A percentile compares a stretch with the other conserved stretches of the same genome.
These are phyloP conservation scores for Colletotrichum lini DNA, from an alignment of 2,329 filamentous ascomycete genomes.

Conservation along the genomic window DNA sequence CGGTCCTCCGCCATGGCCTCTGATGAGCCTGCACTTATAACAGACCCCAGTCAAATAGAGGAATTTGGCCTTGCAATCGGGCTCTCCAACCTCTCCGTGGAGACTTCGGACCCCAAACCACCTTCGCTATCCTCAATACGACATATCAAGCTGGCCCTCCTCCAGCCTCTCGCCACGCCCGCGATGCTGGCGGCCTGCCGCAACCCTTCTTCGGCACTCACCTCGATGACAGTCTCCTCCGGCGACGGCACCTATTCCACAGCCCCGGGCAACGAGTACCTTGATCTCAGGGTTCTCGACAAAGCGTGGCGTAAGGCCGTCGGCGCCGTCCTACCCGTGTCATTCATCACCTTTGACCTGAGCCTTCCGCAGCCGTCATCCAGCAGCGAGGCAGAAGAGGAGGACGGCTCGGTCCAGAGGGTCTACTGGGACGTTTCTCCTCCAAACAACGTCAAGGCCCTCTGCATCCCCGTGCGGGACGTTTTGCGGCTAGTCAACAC, in stretches of 20 bases:
- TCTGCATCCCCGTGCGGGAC: background rate
- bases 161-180: background rate
- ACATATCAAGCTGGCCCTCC: background rate
- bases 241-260: background rate
- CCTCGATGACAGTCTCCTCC: background rate
- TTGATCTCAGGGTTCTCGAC: background rate
- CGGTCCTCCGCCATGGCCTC: background rate
- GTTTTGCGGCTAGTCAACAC: background rate
- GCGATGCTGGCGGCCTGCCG: background rate
- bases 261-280: background rate
- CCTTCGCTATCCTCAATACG: background rate
- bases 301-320: conserved; percentile 2
- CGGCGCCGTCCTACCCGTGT: background rate
- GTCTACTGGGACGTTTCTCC: background rate
- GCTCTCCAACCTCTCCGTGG: background rate
- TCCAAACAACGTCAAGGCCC: background rate
- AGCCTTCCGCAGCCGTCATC: background rate
- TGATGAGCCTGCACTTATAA: background rate
- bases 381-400: background rate
- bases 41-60: background rate
- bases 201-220: background rate
- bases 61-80: background rate
- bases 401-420: background rate
- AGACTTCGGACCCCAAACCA: background rate
- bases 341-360: background rate